Base-by-base conservation (phyloP, 2,329 filamentous ascomycete species). In the Fusarium devonianum region DNA sequence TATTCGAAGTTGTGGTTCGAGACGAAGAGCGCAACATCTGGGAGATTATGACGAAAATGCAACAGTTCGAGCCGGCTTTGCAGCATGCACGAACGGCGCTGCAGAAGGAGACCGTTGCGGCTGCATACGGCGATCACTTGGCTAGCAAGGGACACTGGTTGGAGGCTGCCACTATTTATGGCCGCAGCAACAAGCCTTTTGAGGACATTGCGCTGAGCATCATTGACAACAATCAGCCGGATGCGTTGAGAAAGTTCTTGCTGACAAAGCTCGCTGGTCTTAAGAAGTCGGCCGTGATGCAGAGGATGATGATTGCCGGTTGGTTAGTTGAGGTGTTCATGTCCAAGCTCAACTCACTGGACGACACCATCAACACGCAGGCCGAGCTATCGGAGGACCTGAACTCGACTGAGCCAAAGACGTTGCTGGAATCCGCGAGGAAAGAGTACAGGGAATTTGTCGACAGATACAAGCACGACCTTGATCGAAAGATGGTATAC, bases 291-390 rank as follows among this genome's bases (percentile, higher is more conserved):
- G 86, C 87, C 1, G 78, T 87, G 21, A 99, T 99, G 92, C 94
- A 99, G 72, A 81, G 93, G 49, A 88, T 90, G 58, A 96, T 99
- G 91, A 86, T 97, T 59, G 90, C 93, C 2, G 92, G 88, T 60
- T 99, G 94, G 94, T 81, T 99, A 32, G 81, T 97, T 8, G 94
- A 99, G 71, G 82, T 97, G 2, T 99, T 93, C 72, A 99, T 99
- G 92, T 90, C 92, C 5, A 97, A 96, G 72, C 81, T 99, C 30
- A 97, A 99, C 69, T 88, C 89, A 3, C 80, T 99, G 4, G 94
- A 99, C 67, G 94, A 99, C 71, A 92, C 89, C 3, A 93, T 97
- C 57, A 88, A 92, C 28, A 95, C 92, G 0, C 89, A 90, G 64
- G 90, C 91, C 0, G 92, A 96, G 68, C 74, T 93, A 16, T 82